Conservation (phyloP, 768 basidiomycete species). For the Suillus discolor region DNA sequence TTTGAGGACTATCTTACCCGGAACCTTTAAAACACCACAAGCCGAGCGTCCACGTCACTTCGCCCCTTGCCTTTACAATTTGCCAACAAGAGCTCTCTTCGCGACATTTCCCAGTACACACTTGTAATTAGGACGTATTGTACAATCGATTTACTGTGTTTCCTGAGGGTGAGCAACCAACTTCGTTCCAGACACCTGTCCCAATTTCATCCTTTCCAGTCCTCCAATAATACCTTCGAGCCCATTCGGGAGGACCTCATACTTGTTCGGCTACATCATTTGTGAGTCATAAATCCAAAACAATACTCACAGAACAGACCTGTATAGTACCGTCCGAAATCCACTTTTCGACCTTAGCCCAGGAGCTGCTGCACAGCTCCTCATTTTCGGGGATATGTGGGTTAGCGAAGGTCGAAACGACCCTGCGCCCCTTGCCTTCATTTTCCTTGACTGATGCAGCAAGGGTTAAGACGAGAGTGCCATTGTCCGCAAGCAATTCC, state of each 20-base stretch:
- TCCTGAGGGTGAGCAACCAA: constrained; percentile 45
- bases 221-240: constrained; percentile 40
- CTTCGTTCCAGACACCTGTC: constrained; percentile 45
- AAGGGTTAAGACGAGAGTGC: constrained; percentile 35
- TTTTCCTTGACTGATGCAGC: constrained; percentile 25
- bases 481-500: constrained; percentile 35
- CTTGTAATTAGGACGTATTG: no score
- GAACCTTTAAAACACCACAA: constrained; percentile 86
- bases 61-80: constrained; percentile 55
- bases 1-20: no score
- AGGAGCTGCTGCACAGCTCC: constrained; percentile 18
- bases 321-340: constrained; percentile 29
- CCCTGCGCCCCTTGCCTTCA: constrained; percentile 22
- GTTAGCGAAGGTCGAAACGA: constrained; percentile 23
- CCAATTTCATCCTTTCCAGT: constrained; percentile 36
- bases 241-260: constrained; percentile 44
- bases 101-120: constrained; percentile 68
- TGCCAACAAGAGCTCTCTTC: constrained; percentile 74
- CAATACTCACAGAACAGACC: constrained; percentile 10
- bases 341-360: constrained; percentile 26
- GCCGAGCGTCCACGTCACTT: constrained; percentile 76
- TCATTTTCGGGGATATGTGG: constrained; percentile 24
- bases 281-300: constrained; percentile 6
- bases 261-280: constrained; percentile 38
- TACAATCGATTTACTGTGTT: constrained; percentile 21